These are phyloP conservation scores for Suhomyces vadensis DNA, from an alignment of 805 yeast species.

Conservation along the genomic window DNA sequence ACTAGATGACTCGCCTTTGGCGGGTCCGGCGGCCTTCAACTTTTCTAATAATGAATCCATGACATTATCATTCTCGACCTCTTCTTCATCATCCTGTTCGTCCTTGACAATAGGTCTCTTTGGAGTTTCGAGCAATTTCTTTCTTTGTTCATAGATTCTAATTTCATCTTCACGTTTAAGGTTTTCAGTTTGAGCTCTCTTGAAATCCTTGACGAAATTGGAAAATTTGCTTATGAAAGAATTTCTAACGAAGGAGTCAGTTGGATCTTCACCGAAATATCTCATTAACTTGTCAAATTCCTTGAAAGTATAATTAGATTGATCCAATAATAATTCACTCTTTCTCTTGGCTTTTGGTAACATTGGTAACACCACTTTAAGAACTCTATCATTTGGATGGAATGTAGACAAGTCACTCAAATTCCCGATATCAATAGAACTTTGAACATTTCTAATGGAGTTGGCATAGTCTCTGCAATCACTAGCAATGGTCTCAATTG, in stretches of 20 bases:
- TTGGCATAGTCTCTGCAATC: conserved; percentile 60
- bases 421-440: conserved; percentile 60
- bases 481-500: conserved; percentile 59
- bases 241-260: conserved; percentile 53
- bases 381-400: conserved; percentile 66
- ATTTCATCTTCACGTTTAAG: conserved; percentile 67
- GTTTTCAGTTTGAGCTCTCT: conserved; percentile 65
- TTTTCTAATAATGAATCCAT: conserved; percentile 88
- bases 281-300: conserved; percentile 61
- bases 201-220: conserved; percentile 60
- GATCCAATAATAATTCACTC: conserved; percentile 51
- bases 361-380: conserved; percentile 53
- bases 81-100: conserved; percentile 32
- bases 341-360: conserved; percentile 57
- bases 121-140: conserved; percentile 57
- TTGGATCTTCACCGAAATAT: conserved; percentile 72
- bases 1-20: conserved; percentile 71
- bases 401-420: conserved; percentile 61
- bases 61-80: conserved; percentile 50
- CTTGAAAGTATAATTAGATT: conserved; percentile 49
- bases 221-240: conserved; percentile 63
- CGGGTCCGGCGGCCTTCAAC: conserved; percentile 81
- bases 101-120: conserved; percentile 24
- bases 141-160: conserved; percentile 71
- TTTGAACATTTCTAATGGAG: conserved; percentile 51